phyloP scores from a whole-genome alignment of 1,139 yeast species.

The Candida gigantensis region DNA sequence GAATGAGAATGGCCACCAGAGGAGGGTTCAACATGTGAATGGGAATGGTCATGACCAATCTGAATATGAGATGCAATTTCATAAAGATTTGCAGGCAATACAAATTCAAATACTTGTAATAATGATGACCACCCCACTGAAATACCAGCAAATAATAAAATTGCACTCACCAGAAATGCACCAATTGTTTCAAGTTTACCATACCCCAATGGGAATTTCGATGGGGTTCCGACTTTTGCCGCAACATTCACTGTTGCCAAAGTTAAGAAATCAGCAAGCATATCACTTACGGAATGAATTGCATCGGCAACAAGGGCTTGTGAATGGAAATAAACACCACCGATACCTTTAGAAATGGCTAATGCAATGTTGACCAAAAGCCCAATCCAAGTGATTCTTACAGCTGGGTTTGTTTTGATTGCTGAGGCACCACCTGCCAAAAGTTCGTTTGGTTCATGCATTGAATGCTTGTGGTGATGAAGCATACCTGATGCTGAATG shows the following conservation, averaged over 20 bases:
- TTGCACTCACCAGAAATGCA: slow-evolving; percentile 80
- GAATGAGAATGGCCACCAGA: slow-evolving; percentile 45
- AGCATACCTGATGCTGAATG: slow-evolving; percentile 17
- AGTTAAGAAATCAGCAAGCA: slow-evolving; percentile 86
- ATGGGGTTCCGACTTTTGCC: slow-evolving; percentile 58
- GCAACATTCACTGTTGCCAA: slow-evolving; percentile 86
- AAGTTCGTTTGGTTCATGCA: slow-evolving; percentile 44
- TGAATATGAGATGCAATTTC: slow-evolving; percentile 49
- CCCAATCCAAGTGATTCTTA: slow-evolving; percentile 91
- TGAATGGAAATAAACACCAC: slow-evolving; percentile 91
- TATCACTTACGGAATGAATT: slow-evolving; percentile 85
- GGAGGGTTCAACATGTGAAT: slow-evolving; percentile 19
- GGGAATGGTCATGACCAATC: slow-evolving; percentile 56
- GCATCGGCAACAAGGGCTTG: slow-evolving; percentile 95
- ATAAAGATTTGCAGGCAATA: slow-evolving; percentile 55
- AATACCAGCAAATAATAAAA: slow-evolving; percentile 82
- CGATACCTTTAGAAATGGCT: slow-evolving; percentile 84
- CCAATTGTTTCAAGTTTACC: slow-evolving; percentile 95
- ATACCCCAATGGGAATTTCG: slow-evolving; percentile 78
- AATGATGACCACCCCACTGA: slow-evolving; percentile 90
- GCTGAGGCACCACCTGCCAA: slow-evolving; percentile 31
- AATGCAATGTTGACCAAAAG: slow-evolving; percentile 77
- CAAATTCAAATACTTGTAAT: slow-evolving; percentile 66
- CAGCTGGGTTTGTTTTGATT: slow-evolving; percentile 70
- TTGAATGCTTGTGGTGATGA: slow-evolving; percentile 31